Evolutionary conservation across 345 rosid species (phyloP).

Genomic region (Sonneratia alba): DNA sequence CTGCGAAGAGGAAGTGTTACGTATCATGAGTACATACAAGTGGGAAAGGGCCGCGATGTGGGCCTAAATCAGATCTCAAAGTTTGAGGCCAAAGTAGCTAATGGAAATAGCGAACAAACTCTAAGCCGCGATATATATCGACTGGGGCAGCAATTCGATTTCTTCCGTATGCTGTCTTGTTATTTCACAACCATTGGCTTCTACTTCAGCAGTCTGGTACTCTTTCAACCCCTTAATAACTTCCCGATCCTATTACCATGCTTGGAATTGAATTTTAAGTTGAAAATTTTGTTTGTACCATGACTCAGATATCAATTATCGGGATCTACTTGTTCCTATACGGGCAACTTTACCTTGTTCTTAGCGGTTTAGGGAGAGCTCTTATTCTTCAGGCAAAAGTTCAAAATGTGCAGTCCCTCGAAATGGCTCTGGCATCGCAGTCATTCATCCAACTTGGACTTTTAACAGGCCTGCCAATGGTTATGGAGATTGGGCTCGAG

Average conservation of each 20-base stretch:
- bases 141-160: constrained; percentile 81
- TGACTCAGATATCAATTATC: constrained; percentile 60
- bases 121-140: constrained; percentile 85
- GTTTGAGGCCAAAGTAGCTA: constrained; percentile 96
- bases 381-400: constrained; percentile 62
- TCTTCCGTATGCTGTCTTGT: constrained; percentile 91
- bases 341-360: constrained; percentile 90
- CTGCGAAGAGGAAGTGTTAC: constrained; percentile 72
- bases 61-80: constrained; percentile 93
- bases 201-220: constrained; percentile 88
- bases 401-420: constrained; percentile 69
- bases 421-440: constrained; percentile 96
- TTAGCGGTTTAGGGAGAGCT: constrained; percentile 79
- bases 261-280: not conserved
- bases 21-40: constrained; percentile 86
- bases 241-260: not conserved
- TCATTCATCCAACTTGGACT: constrained; percentile 97
- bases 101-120: constrained; percentile 95
- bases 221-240: not conserved
- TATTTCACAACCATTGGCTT: constrained; percentile 95
- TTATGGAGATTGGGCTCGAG: constrained; percentile 95
- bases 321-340: constrained; percentile 87
- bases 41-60: constrained; percentile 98
- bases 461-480: constrained; percentile 94
- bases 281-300: not conserved